These are phyloP conservation scores for Aristolochia fimbriata DNA, from an alignment of 164 flowering plant genomes.

Conservation along the genomic window DNA sequence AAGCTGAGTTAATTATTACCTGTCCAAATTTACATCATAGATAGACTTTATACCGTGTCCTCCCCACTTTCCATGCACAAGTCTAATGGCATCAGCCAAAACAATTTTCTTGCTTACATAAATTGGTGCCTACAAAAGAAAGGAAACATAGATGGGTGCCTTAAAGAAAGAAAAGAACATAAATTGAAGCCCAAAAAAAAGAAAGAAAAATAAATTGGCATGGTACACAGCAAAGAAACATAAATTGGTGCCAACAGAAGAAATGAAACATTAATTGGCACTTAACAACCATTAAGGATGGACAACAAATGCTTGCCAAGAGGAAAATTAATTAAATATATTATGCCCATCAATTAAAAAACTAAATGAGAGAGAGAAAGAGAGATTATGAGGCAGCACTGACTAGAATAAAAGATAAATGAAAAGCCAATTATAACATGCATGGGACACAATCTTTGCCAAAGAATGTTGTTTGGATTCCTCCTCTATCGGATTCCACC, in stretches of 20 bases:
- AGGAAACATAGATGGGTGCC: background rate
- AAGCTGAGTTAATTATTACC: constrained; percentile 24
- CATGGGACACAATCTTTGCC: no score
- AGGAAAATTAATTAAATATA: no score
- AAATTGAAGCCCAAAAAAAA: constrained; percentile 66
- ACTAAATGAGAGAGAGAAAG: no score
- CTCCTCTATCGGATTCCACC: no score
- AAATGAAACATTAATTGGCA: background rate
- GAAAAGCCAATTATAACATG: no score
- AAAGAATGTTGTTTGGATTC: no score
- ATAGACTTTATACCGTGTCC: constrained; percentile 27
- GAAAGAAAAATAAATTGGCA: constrained; percentile 18
- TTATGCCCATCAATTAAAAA: no score
- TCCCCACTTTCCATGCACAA: constrained; percentile 43
- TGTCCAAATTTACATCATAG: constrained; percentile 70
- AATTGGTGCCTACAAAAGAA: constrained; percentile 52
- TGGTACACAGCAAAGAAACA: constrained; percentile 51
- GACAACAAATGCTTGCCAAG: background rate
- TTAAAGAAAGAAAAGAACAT: constrained; percentile 30
- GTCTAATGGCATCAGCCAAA: constrained; percentile 50
- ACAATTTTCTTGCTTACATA: constrained; percentile 62
- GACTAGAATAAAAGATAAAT: no score
- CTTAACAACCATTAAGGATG: constrained; percentile 2
- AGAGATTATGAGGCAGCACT: background rate
- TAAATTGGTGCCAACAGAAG: constrained; percentile 59